A percentile compares a stretch with the other conserved stretches of the same genome.
These are phyloP conservation scores for Arachis stenosperma DNA, from an alignment of 306 rosid species.

Conservation along the genomic window DNA sequence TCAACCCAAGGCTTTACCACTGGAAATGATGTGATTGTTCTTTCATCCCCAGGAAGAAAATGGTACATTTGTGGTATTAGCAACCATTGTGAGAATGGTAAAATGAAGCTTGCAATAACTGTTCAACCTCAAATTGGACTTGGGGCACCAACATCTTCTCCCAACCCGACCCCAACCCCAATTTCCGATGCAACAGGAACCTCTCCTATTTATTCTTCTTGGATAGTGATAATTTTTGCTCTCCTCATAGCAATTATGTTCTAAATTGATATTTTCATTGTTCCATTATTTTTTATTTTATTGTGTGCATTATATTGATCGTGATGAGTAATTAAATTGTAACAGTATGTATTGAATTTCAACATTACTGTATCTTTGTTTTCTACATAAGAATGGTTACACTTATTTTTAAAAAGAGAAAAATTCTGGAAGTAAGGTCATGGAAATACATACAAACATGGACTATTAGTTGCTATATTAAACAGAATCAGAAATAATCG, in stretches of 20 bases:
- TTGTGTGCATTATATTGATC: background rate
- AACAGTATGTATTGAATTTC: background rate
- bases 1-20: constrained; percentile 24
- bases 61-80: constrained; percentile 57
- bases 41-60: constrained; percentile 48
- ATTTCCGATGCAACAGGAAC: background rate
- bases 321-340: constrained; percentile 14
- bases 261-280: background rate
- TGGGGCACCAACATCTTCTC: constrained; percentile 2
- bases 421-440: no score
- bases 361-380: background rate
- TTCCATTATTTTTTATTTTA: background rate
- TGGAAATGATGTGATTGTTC: constrained; percentile 44
- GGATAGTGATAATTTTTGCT: background rate
- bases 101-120: constrained; percentile 49
- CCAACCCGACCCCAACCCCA: background rate
- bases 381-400: background rate
- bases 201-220: background rate
- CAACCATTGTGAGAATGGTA: constrained; percentile 41
- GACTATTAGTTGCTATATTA: background rate
- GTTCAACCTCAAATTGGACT: constrained; percentile 30
- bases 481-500: background rate
- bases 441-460: background rate
- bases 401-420: no score
- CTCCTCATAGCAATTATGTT: background rate